A percentile compares a stretch with the other conserved stretches of the same genome.
These are phyloP conservation scores for Penicillium robsamsonii DNA, from an alignment of 495 filamentous ascomycete genomes.

Conservation along the genomic window DNA sequence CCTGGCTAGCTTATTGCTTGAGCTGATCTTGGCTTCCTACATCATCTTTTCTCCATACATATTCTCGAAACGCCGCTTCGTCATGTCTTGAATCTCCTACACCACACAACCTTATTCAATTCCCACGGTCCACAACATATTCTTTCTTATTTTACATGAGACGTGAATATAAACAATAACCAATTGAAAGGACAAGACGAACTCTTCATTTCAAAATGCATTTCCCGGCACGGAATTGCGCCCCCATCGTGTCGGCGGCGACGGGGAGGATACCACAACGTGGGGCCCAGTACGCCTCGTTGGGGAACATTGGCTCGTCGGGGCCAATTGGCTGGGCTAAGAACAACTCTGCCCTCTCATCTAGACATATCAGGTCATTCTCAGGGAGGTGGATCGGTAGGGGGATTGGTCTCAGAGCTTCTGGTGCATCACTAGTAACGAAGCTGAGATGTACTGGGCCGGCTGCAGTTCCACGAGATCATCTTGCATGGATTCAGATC, in stretches of 20 bases:
- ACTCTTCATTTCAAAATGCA: conserved; percentile 7
- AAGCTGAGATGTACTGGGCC: background rate
- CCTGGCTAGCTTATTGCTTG: conserved; percentile 13
- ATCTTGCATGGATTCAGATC: conserved; percentile 10
- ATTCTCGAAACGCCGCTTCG: conserved; percentile 20
- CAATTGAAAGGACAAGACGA: background rate
- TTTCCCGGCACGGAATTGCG: conserved; percentile 12
- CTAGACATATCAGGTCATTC: background rate
- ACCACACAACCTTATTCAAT: background rate
- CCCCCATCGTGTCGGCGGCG: conserved; percentile 12
- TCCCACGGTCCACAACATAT: background rate
- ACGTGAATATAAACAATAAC: background rate
- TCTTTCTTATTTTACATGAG: background rate
- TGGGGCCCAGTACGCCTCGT: background rate
- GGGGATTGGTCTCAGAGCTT: background rate
- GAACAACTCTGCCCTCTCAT: background rate
- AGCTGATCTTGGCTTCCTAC: conserved; percentile 1
- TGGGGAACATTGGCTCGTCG: background rate
- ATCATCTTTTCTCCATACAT: conserved; percentile 4
- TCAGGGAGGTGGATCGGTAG: background rate
- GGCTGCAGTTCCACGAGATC: background rate
- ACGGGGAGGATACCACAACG: conserved; percentile 6
- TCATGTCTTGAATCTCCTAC: conserved; percentile 22
- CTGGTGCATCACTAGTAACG: background rate
- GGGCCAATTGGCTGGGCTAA: background rate